phyloP scores from a whole-genome alignment of 768 basidiomycete species.

The Hygrophoropsis aurantiaca region DNA sequence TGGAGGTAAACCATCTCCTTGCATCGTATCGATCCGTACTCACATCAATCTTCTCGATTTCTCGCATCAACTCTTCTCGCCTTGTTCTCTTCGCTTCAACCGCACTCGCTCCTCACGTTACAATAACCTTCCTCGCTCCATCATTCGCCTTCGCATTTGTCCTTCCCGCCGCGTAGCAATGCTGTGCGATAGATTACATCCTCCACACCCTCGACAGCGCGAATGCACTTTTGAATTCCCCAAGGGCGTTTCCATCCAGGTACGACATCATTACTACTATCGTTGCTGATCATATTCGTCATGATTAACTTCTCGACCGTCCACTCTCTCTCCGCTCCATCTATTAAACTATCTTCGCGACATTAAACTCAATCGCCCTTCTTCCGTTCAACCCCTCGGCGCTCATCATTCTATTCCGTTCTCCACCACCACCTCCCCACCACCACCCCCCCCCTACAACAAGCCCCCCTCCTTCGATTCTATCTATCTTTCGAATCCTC shows the following conservation, averaged over 20 bases:
- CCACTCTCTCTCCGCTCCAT: constrained; percentile 15
- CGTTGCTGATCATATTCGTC: too few relatives aligned
- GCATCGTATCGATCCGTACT: constrained; percentile 7
- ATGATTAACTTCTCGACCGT: constrained; percentile 4
- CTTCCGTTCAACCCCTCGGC: not conserved
- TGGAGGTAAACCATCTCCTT: constrained; percentile 59
- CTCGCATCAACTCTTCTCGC: not conserved
- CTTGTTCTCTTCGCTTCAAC: not conserved
- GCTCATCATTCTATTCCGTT: too few relatives aligned
- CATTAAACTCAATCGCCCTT: constrained; percentile 5
- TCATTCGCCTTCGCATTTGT: too few relatives aligned
- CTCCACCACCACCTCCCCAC: too few relatives aligned
- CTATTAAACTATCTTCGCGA: constrained; percentile 15
- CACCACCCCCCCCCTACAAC: too few relatives aligned
- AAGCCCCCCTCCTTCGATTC: too few relatives aligned
- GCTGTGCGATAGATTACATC: constrained; percentile 97
- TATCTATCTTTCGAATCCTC: too few relatives aligned
- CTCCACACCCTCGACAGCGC: constrained; percentile 91
- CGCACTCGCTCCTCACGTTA: not conserved
- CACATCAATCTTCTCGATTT: constrained; percentile 13
- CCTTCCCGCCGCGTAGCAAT: too few relatives aligned
- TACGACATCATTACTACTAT: constrained; percentile 33
- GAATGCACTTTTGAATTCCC: constrained; percentile 87
- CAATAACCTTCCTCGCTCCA: too few relatives aligned
- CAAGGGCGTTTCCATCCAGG: constrained; percentile 91